A percentile compares a stretch with the other conserved stretches of the same genome.
phyloP scores from a whole-genome alignment of 2,329 filamentous ascomycete species.

The Aphanoascus verrucosus region DNA sequence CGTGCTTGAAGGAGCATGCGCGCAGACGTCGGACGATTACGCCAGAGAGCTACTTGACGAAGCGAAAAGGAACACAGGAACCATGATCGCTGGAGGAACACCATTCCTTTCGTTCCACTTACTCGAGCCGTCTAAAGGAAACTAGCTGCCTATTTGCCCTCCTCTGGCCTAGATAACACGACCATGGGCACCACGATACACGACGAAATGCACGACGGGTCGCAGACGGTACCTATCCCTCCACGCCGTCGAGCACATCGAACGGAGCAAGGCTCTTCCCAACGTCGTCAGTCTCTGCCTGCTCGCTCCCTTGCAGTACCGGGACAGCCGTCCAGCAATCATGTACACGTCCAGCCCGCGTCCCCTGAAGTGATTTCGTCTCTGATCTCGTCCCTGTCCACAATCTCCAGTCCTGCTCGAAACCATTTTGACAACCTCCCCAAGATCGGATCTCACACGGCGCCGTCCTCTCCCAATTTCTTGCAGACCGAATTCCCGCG shows the following conservation, averaged over 20 bases:
- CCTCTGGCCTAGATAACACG: background rate
- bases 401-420: constrained; percentile 53
- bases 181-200: background rate
- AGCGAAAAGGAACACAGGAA: background rate
- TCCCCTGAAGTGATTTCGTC: constrained; percentile 46
- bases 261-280: constrained; percentile 6
- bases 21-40: background rate
- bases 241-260: constrained; percentile 8
- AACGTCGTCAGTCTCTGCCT: constrained; percentile 36
- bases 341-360: constrained; percentile 28
- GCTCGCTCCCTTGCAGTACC: constrained; percentile 23
- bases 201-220: background rate
- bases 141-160: background rate
- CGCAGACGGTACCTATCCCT: constrained; percentile 1
- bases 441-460: constrained; percentile 33
- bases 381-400: constrained; percentile 51
- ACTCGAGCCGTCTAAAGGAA: background rate
- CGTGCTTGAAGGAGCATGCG: background rate
- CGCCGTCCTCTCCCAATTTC: constrained; percentile 26
- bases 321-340: background rate
- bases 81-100: constrained; percentile 3
- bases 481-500: constrained; percentile 21
- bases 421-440: constrained; percentile 56
- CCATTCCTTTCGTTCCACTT: background rate
- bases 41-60: background rate